Evolutionary conservation across 169 alveolate species (phyloP), one percentile per base, ranked within the genome.

Genomic region (Plasmodium chabaudi): DNA sequence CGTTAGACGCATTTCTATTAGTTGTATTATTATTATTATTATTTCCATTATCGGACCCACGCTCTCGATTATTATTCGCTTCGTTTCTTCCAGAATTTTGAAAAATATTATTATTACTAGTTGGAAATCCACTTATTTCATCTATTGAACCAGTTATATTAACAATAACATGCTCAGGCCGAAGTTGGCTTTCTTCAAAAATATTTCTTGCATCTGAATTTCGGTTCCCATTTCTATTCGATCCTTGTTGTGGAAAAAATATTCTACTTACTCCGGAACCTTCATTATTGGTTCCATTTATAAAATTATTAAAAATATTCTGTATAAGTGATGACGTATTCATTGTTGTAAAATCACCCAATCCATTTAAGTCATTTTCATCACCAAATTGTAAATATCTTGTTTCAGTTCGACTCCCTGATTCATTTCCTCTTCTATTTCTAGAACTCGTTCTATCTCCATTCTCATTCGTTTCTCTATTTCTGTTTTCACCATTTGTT

Each of bases 271-370:
- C 60, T 42, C 88, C 64, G 13, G 61, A 23, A 9, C 77, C 1
- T 6, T 75, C 88, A 55, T 27, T 75, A 61, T 13, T 47, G 1
- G 42, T 3, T 9, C 88, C 75, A 21, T 57, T n/a, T 25, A 75
- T 61, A 47, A 75, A 75, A 13, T 44, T 75, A 12, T 63, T 75
- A 46, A 75, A 75, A 75, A 75, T 27, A 47, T 75, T 61, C 39
- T 75, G 88, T 47, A 75, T n/a, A 47, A 75, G 46, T 44, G 75
- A 61, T 12, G 56, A 47, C 0, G 88, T 75, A 15, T 75, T 73
- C 9, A 63, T 64, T 17, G 73, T 7, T 1, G 72, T 44, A 75
- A 75, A 56, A 1, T 67, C 64, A 3, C 64, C 88, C 12, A 75
- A 34, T n/a, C 23, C 4, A 13, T 63, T 75, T 17, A 47, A 19